Evolutionary conservation across 768 basidiomycete species (phyloP), one percentile per base, ranked within the genome.

Genomic region (Collybiopsis luxurians): DNA sequence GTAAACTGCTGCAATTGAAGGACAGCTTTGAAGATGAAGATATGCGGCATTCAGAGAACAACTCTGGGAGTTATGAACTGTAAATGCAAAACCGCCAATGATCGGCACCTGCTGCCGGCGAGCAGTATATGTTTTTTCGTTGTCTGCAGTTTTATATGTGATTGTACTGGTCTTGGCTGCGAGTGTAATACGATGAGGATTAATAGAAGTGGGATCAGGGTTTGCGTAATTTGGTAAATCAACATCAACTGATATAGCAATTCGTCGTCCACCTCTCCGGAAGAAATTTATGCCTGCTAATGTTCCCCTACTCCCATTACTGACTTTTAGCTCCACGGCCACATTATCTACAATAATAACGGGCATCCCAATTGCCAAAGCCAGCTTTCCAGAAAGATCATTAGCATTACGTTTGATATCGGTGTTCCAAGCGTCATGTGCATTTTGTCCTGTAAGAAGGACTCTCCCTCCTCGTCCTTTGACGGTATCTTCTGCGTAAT

Each of bases 21-120:
- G 23, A 19, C 49, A 52, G 34, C 56, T 58, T 3, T 47, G 34
- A 15, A 58, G 26, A 43, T 58, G 39, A 23, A 53, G 39, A 10
- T 5, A 26, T 17, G 28, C 57, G 2, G 42, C 2, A 4, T 53
- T 45, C 30, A 58, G 44, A 4, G 57, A 45, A 17, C 57, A 4
- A 6, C 57, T 52, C 53, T 58, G 57, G 10, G 56, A 38, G 21
- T 58, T 58, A 43, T 58, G 57, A 4, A 45, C 40, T 5, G 57
- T 58, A 51, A 58, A 58, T 3, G 51, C 52, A 45, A 53, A 58
- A 34, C 42, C 57, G 3, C 50, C 50, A 23, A 60, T 60, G n/a
- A 60, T 44, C 1, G 59, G 59, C 13, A 58, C 46, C 52, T 60
- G 59, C 17, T 44, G 47, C 9, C 59, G 56, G 1, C 34, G 52